Conservation (phyloP, 441 rosid species). For the Populus hybrid region DNA sequence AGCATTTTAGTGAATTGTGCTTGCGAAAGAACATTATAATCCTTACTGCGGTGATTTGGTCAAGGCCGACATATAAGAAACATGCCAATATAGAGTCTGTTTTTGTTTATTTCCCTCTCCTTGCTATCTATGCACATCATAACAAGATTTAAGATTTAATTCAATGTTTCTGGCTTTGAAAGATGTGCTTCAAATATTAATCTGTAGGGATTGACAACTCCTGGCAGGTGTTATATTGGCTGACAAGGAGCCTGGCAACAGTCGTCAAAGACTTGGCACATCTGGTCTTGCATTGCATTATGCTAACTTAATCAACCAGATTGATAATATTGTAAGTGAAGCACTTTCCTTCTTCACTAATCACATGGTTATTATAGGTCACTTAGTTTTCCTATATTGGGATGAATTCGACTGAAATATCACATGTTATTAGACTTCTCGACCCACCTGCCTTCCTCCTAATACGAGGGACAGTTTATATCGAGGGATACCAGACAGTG, state of each 20-base stretch:
- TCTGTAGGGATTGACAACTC: constrained; percentile 16
- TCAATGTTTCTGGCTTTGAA: background rate
- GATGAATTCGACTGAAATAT: constrained; percentile 8
- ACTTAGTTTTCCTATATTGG: background rate
- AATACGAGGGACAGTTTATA: constrained; percentile 76
- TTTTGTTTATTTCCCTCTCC: background rate
- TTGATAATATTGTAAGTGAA: constrained; percentile 77
- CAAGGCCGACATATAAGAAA: background rate
- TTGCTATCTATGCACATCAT: background rate
- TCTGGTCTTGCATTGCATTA: constrained; percentile 94
- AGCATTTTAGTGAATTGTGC: background rate
- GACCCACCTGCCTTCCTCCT: constrained; percentile 75
- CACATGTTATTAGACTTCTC: constrained; percentile 51
- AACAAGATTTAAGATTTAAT: background rate
- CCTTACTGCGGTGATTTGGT: background rate
- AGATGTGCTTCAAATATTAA: constrained; percentile 9
- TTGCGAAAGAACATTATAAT: background rate
- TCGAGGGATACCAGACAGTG: constrained; percentile 60
- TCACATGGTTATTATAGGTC: background rate
- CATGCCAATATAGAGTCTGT: background rate
- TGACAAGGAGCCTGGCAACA: constrained; percentile 26
- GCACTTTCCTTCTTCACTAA: background rate
- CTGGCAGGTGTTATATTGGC: constrained; percentile 33
- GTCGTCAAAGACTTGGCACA: constrained; percentile 57
- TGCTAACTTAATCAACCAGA: constrained; percentile 83